Percentiles rank a stretch among this genome's conserved stretches.
These are phyloP conservation scores for Tremellales sp. DNA, from an alignment of 1,284 basidiomycete species.

Conservation along the genomic window DNA sequence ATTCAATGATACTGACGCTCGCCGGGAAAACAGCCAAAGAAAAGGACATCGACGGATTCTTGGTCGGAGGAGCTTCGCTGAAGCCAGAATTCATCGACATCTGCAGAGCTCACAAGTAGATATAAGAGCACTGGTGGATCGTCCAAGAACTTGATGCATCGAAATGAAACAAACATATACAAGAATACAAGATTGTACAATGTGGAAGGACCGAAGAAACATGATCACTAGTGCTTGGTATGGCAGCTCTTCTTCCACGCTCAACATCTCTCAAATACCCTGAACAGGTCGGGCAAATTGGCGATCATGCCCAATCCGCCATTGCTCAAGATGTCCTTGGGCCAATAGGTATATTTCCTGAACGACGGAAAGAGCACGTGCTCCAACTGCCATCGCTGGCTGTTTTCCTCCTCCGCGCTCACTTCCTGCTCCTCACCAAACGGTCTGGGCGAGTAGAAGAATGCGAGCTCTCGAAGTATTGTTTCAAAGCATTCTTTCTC, in stretches of 20 bases:
- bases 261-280: slow-evolving; percentile 82
- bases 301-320: slow-evolving; percentile 76
- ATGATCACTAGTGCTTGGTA: not conserved
- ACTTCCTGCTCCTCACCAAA: slow-evolving; percentile 12
- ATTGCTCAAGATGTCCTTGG: slow-evolving; percentile 52
- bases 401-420: slow-evolving; percentile 37
- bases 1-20: not conserved
- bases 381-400: slow-evolving; percentile 76
- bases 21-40: slow-evolving; percentile 56
- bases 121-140: no score
- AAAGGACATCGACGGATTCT: slow-evolving; percentile 94
- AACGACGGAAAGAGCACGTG: slow-evolving; percentile 81
- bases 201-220: not conserved
- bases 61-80: slow-evolving; percentile 95
- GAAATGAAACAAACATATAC: not conserved
- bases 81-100: slow-evolving; percentile 97
- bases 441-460: slow-evolving; percentile 75
- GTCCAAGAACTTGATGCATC: not conserved
- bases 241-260: not conserved
- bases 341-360: slow-evolving; percentile 66
- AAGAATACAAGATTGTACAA: no score
- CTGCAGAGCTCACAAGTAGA: slow-evolving; percentile 80
- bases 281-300: slow-evolving; percentile 79
- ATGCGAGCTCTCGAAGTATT: slow-evolving; percentile 83
- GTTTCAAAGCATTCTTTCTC: slow-evolving; percentile 82